Evolutionary conservation across 2,329 filamentous ascomycete genomes (phyloP), one percentile per base, ranked within the genome.

Genomic region (Sclerotinia sclerotiorum): DNA sequence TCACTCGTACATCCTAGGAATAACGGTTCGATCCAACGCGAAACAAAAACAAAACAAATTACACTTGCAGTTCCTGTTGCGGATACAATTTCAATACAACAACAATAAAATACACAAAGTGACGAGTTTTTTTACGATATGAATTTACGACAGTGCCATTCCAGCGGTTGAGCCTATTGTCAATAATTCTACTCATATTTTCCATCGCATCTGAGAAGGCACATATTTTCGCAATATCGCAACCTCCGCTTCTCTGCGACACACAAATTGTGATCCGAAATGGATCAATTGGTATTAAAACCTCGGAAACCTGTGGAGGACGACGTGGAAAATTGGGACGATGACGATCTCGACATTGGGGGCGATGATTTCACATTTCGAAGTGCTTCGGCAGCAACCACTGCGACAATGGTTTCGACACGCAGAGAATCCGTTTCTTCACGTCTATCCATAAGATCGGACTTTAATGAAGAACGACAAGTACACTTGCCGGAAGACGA

Each of bases 401-500:
- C 81, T 68, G 77, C 78, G 46, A 62, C 58, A 2, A 39, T 58
- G 39, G 79, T 80, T 42, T 80, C 80, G 69, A 85, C 87, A 71
- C 85, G 87, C 70, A 87, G 91, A 72, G 90, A 93, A 75, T 93
- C 91, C 24, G 87, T 90, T 68, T 97, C 94, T 1, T 71, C 62
- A 48, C 61, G 69, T 29, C 52, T 69, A 35, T 71, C 69, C 7
- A 64, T 49, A 24, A 55, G 62, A 55, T 70, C 66, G n/a, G 68
- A 69, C 32, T 67, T 67, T 19, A 67, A 62, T 54, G 93, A 97
- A 75, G 93, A 97, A 79, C 93, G 89, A 83, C 93, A 97, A 74
- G 86, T 98, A 29, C 87, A 94, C 73, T 82, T 98, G 42, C 89
- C 92, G 2, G 91, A 90, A 61, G 91, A 95, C 77, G 94, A 97